Evolutionary conservation across 2,329 filamentous ascomycete species (phyloP).

Genomic region (Thermomyces lanuginosus): DNA sequence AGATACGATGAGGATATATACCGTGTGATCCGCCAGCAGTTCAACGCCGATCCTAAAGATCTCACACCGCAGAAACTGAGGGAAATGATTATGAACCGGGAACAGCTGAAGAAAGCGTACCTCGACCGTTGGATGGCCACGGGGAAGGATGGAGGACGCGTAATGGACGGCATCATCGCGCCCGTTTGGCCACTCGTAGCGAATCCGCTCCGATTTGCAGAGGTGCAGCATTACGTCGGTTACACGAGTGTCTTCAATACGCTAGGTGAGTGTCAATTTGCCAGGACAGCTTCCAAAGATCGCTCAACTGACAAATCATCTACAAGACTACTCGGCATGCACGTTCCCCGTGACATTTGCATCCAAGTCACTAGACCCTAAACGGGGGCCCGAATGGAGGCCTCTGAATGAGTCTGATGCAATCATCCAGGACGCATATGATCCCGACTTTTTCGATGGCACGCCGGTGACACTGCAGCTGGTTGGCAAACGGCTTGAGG

Average conservation of each 20-base stretch:
- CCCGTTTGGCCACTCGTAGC: not conserved
- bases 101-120: conserved; percentile 11
- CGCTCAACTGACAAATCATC: too few relatives aligned
- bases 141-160: conserved; percentile 5
- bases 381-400: conserved; percentile 14
- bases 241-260: not conserved
- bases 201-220: not conserved
- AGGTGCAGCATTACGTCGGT: not conserved
- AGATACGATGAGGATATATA: conserved; percentile 14
- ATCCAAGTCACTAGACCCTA: conserved; percentile 9
- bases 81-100: conserved; percentile 13
- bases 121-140: conserved; percentile 11
- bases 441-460: conserved; percentile 4
- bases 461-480: conserved; percentile 4
- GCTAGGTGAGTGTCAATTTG: too few relatives aligned
- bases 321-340: conserved; percentile 1
- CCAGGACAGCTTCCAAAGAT: too few relatives aligned
- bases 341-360: conserved; percentile 4
- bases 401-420: conserved; percentile 13
- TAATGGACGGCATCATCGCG: not conserved
- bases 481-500: conserved; percentile 3
- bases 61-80: conserved; percentile 10
- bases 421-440: conserved; percentile 13
- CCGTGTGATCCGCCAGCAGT: conserved; percentile 7
- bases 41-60: conserved; percentile 7